These are phyloP conservation scores for Coniosporium apollinis DNA, from an alignment of 495 filamentous ascomycete genomes.

Conservation along the genomic window DNA sequence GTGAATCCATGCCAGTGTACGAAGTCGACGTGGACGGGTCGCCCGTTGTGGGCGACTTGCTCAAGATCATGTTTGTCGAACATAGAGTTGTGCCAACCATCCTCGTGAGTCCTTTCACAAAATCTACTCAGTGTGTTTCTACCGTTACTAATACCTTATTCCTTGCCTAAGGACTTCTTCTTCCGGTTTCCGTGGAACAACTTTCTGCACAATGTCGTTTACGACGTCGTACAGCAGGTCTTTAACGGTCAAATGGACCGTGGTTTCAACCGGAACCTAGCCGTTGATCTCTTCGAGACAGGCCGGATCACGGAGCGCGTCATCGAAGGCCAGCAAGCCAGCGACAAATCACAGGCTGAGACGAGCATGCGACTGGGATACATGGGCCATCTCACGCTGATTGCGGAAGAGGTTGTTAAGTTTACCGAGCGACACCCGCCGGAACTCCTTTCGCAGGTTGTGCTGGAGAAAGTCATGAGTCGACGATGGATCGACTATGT, in stretches of 20 bases:
- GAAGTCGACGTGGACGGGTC: constrained; percentile 40
- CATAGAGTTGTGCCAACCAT: constrained; percentile 92
- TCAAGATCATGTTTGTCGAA: constrained; percentile 95
- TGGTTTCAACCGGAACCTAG: constrained; percentile 82
- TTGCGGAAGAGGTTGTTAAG: constrained; percentile 97
- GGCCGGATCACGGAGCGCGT: constrained; percentile 83
- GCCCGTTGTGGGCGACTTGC: constrained; percentile 91
- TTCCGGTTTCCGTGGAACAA: constrained; percentile 99
- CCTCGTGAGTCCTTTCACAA: constrained; percentile 40
- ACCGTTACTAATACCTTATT: neutral
- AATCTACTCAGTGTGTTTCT: neutral
- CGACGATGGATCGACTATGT: constrained; percentile 90
- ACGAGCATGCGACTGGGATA: constrained; percentile 88
- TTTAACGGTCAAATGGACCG: constrained; percentile 98
- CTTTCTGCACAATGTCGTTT: constrained; percentile 98
- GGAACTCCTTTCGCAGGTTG: constrained; percentile 65
- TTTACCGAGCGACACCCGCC: constrained; percentile 90
- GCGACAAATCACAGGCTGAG: constrained; percentile 64
- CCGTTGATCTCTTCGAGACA: constrained; percentile 79
- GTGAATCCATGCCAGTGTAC: neutral
- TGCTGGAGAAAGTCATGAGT: constrained; percentile 76
- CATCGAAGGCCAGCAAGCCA: constrained; percentile 72
- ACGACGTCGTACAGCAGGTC: constrained; percentile 97
- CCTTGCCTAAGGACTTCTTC: constrained; percentile 59
- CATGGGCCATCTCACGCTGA: constrained; percentile 95